Conservation (phyloP, 1,284 basidiomycete genomes). For the Leucoagaricus sp. region DNA sequence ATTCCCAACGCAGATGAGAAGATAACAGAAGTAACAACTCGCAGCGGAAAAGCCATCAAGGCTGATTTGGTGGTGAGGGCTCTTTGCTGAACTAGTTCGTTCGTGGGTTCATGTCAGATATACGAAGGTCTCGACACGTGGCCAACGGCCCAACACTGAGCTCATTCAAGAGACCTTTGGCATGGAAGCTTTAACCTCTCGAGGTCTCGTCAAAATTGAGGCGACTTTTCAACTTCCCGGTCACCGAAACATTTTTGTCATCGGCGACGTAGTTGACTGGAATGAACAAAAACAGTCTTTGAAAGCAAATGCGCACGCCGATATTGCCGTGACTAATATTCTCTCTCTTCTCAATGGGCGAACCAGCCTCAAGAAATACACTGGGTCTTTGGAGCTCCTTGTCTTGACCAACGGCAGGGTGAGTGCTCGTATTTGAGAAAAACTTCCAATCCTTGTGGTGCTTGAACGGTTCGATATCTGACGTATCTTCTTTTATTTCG, state of each 20-base stretch:
- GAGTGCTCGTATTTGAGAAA: too few species aligned
- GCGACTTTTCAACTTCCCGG: constrained; percentile 52
- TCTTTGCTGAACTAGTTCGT: not conserved
- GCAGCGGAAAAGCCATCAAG: constrained; percentile 50
- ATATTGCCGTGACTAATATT: constrained; percentile 48
- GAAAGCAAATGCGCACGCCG: constrained; percentile 47
- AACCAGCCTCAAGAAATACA: constrained; percentile 10
- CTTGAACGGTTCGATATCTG: too few species aligned
- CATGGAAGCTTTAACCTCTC: constrained; percentile 38
- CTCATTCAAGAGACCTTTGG: constrained; percentile 45
- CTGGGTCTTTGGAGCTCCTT: constrained; percentile 6
- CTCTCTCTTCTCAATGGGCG: constrained; percentile 10
- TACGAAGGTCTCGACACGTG: constrained; percentile 46
- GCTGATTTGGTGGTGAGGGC: constrained; percentile 60
- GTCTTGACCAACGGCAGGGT: constrained; percentile 13
- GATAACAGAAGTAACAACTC: constrained; percentile 45
- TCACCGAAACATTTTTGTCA: constrained; percentile 55
- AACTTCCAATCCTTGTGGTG: too few species aligned
- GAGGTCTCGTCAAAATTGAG: constrained; percentile 48
- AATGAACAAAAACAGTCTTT: constrained; percentile 58
- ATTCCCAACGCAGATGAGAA: constrained; percentile 34
- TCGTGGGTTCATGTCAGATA: not conserved
- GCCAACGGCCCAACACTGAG: constrained; percentile 50
- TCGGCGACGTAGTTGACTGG: constrained; percentile 61
- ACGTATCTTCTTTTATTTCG: too few species aligned